These are phyloP conservation scores for Pleurotus djamor DNA, from an alignment of 768 basidiomycete species.

Conservation along the genomic window DNA sequence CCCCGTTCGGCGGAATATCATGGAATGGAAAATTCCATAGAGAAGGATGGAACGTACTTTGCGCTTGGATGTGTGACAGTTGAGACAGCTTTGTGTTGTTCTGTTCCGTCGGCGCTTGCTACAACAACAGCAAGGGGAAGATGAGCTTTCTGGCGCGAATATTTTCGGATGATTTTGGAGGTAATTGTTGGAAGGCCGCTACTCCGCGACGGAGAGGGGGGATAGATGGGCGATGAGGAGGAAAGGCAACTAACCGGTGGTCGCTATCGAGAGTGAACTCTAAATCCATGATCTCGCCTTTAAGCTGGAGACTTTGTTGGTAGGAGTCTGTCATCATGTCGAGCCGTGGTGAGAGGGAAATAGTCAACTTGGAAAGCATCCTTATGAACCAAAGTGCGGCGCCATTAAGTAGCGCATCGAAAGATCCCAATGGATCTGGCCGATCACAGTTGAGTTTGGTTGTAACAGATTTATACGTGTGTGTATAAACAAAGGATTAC, in stretches of 20 bases:
- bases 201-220: slow-evolving; percentile 7
- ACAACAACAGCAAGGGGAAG: slow-evolving; percentile 33
- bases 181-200: slow-evolving; percentile 23
- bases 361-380: slow-evolving; percentile 42
- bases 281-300: slow-evolving; percentile 77
- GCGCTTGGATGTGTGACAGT: slow-evolving; percentile 93
- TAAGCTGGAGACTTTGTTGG: slow-evolving; percentile 56
- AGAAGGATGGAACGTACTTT: slow-evolving; percentile 51
- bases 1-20: background rate
- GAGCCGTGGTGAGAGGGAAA: slow-evolving; percentile 41
- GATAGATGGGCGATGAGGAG: slow-evolving; percentile 11
- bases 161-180: slow-evolving; percentile 45
- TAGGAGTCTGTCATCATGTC: slow-evolving; percentile 55
- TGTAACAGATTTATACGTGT: slow-evolving; percentile 13
- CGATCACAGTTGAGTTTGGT: slow-evolving; percentile 37
- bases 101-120: slow-evolving; percentile 88
- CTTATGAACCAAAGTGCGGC: slow-evolving; percentile 50
- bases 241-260: slow-evolving; percentile 45
- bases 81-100: slow-evolving; percentile 85
- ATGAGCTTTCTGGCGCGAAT: slow-evolving; percentile 32
- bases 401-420: slow-evolving; percentile 55
- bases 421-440: slow-evolving; percentile 23
- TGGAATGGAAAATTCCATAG: no score
- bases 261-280: slow-evolving; percentile 72
- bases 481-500: slow-evolving; percentile 6